Conservation (phyloP, 2,329 filamentous ascomycete genomes). For the Stenocarpella maydis region DNA sequence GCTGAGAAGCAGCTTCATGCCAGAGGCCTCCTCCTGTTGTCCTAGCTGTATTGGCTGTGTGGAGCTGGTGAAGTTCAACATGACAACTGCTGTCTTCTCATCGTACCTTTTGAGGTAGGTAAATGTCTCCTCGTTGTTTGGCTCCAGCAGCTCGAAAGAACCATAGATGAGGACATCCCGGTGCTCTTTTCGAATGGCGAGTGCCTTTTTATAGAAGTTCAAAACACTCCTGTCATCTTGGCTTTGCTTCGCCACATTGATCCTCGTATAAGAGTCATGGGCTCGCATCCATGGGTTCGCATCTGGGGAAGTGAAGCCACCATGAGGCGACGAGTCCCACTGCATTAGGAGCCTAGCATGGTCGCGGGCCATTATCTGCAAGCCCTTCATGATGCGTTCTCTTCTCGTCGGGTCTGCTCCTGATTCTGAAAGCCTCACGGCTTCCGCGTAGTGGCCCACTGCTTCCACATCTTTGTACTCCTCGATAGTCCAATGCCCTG, state of each 20-base stretch:
- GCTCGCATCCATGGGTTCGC: slow-evolving; percentile 72
- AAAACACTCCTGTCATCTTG: slow-evolving; percentile 58
- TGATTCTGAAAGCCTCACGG: slow-evolving; percentile 42
- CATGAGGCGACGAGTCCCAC: slow-evolving; percentile 66
- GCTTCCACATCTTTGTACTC: slow-evolving; percentile 65
- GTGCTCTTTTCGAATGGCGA: slow-evolving; percentile 62
- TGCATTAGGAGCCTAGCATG: slow-evolving; percentile 73
- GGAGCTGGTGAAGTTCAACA: slow-evolving; percentile 6
- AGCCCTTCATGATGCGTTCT: slow-evolving; percentile 48
- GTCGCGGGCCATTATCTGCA: slow-evolving; percentile 68
- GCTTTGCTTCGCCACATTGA: slow-evolving; percentile 64
- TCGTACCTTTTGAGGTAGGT: slow-evolving; percentile 55
- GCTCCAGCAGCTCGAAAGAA: slow-evolving; percentile 61
- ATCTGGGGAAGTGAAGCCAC: slow-evolving; percentile 62
- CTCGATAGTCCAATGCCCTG: slow-evolving; percentile 56
- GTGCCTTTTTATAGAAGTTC: slow-evolving; percentile 64
- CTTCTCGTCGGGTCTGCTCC: slow-evolving; percentile 48
- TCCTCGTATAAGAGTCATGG: slow-evolving; percentile 62
- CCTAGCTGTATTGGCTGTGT: neutral
- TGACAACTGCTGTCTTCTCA: neutral
- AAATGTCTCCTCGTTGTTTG: slow-evolving; percentile 62
- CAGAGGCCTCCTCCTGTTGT: neutral
- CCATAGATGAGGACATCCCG: slow-evolving; percentile 70
- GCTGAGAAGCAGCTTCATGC: neutral
- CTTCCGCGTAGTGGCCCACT: slow-evolving; percentile 59